phyloP scores from a whole-genome alignment of 1,284 basidiomycete species.

The Boletus smithii region DNA sequence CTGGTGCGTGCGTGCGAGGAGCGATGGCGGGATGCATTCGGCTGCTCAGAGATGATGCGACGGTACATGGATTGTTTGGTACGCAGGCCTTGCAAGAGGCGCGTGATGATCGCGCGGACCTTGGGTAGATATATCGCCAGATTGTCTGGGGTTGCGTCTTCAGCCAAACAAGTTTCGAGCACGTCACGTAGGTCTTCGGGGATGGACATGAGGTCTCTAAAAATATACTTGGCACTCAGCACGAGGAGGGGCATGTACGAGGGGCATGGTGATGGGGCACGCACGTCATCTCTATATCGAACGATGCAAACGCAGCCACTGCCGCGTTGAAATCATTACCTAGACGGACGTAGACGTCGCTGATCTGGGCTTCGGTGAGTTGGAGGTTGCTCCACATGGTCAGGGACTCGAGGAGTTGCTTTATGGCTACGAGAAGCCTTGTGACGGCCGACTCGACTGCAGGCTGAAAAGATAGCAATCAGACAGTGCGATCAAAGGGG shows the following conservation, averaged over 20 bases:
- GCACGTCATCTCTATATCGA: conserved; percentile 89
- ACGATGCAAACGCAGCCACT: conserved; percentile 82
- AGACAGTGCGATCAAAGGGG: not conserved
- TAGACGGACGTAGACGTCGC: conserved; percentile 93
- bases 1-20: conserved; percentile 52
- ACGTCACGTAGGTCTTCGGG: conserved; percentile 87
- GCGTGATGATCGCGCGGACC: conserved; percentile 92
- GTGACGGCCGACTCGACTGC: conserved; percentile 92
- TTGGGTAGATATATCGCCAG: conserved; percentile 89
- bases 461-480: conserved; percentile 41
- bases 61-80: conserved; percentile 85
- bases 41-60: conserved; percentile 56
- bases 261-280: conserved; percentile 35
- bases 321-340: conserved; percentile 98
- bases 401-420: conserved; percentile 88
- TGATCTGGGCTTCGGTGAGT: conserved; percentile 81
- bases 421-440: conserved; percentile 90
- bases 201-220: conserved; percentile 83
- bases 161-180: conserved; percentile 87
- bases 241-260: conserved; percentile 15
- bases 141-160: conserved; percentile 83
- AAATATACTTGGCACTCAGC: conserved; percentile 13
- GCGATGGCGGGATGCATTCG: conserved; percentile 44
- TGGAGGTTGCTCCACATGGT: conserved; percentile 83
- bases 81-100: conserved; percentile 87